Base-by-base conservation (phyloP, 352 stramenopile genomes). In the Phytophthora nicotianae region DNA sequence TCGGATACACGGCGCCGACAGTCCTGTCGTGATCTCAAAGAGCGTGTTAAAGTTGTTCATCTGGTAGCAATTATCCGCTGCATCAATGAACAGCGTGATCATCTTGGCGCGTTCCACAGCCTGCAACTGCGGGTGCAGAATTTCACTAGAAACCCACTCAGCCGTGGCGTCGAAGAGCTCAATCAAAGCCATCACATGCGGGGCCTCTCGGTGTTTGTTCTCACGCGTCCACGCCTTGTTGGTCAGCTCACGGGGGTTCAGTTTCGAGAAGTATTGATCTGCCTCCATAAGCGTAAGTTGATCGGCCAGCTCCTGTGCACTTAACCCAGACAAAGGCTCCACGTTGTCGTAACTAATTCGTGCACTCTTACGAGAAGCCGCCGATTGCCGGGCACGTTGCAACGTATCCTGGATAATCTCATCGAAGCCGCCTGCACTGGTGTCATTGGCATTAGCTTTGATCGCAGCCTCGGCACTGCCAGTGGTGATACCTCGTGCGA, bases 11-110 rank as follows among this genome's bases (percentile, higher is more conserved):
- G 88, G 88, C 24, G 86, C 84, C 3, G 81, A 92, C 2, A 96
- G 63, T 5, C 86, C 88, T 20, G 82, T 93, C 14, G 79, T 81
- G 51, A 96, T 72, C 68, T 94, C 86, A 45, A 94, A 94, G 9
- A 93, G 62, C n/a, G 86, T 90, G 65, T 96, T 95, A 52, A 96
- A 96, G 72, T 93, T 96, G 73, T 93, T 92, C 70, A 96, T 81
- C 50, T 90, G 83, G 51, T 89, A 81, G 62, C 88, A 95, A 21
- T 86, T 83, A 38, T 95, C 84, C 0, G 82, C 88, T 17, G 79
- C 81, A 50, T 96, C 88, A 41, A 96, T 92, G 53, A 96, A 96
- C 10, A 93, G 71, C 50, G 80, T 79, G 52, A 96, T 87, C 46
- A 96, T 72, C 58, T 91, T 92, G 16, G 86, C 86, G 17, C 88